phyloP scores from a whole-genome alignment of 1,139 yeast genomes.

The Geotrichum klebahnii region DNA sequence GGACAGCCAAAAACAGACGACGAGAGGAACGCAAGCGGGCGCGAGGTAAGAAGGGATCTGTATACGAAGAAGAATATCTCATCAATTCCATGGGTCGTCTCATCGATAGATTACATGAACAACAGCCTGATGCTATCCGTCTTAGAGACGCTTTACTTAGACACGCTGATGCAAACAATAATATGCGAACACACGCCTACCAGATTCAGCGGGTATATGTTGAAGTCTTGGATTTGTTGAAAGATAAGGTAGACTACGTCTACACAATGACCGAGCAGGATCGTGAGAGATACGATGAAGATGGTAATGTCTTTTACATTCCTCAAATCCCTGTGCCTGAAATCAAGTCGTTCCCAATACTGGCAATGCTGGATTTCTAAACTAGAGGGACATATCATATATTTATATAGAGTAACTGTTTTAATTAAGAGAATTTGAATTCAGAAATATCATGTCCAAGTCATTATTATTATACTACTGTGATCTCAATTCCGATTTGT shows the following conservation, averaged over 20 bases:
- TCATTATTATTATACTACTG: no score
- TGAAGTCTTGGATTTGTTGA: conserved; percentile 53
- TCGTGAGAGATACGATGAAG: conserved; percentile 82
- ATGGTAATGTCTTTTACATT: conserved; percentile 64
- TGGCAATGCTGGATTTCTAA: conserved; percentile 18
- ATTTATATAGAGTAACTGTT: not conserved
- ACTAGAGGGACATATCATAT: not conserved
- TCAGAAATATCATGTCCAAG: no score
- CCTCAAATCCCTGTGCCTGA: conserved; percentile 28
- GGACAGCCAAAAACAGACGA: conserved; percentile 84
- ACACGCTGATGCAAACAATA: conserved; percentile 39
- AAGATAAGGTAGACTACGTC: conserved; percentile 63
- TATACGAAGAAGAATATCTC: conserved; percentile 93
- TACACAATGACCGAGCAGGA: conserved; percentile 71
- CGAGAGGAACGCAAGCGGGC: conserved; percentile 95
- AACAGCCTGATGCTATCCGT: conserved; percentile 67
- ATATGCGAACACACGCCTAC: conserved; percentile 72
- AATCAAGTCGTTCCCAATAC: conserved; percentile 23
- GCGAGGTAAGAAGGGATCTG: conserved; percentile 94
- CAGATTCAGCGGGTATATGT: conserved; percentile 69
- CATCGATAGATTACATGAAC: conserved; percentile 71
- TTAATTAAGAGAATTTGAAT: no score
- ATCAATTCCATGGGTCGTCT: conserved; percentile 84
- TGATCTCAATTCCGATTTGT: no score
- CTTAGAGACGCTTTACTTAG: conserved; percentile 74